phyloP scores from a whole-genome alignment of 2,329 filamentous ascomycete species.

The Tolypocladium ophioglossoides region DNA sequence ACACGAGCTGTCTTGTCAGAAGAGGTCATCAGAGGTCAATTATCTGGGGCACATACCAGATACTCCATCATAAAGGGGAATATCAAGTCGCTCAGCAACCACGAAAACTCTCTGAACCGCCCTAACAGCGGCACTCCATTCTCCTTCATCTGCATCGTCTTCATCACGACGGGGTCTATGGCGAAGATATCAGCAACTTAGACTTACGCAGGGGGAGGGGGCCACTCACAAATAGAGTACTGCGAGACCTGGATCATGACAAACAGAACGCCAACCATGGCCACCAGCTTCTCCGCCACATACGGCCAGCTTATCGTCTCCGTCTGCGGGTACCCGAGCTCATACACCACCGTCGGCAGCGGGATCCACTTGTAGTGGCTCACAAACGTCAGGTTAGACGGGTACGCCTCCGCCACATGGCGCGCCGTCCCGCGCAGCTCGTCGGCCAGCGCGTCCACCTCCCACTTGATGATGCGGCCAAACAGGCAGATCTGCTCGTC shows the following conservation, averaged over 20 bases:
- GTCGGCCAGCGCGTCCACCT: conserved; percentile 52
- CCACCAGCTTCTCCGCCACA: conserved; percentile 59
- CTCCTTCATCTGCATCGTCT: conserved; percentile 58
- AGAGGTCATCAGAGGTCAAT: neutral
- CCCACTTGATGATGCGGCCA: conserved; percentile 53
- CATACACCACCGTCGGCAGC: conserved; percentile 68
- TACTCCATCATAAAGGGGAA: conserved; percentile 76
- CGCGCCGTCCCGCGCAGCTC: conserved; percentile 56
- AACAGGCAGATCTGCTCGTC: conserved; percentile 53
- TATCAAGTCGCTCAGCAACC: conserved; percentile 63
- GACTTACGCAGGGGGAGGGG: neutral
- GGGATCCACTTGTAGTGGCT: conserved; percentile 66
- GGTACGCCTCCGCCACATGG: conserved; percentile 43
- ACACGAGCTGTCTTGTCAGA: conserved; percentile 38
- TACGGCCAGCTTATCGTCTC: conserved; percentile 64
- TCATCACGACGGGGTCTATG: conserved; percentile 55
- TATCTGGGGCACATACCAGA: conserved; percentile 27
- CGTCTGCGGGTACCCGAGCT: conserved; percentile 63
- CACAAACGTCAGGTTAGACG: conserved; percentile 52
- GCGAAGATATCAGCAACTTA: conserved; percentile 3
- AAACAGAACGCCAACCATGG: conserved; percentile 62
- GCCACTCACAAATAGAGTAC: conserved; percentile 50
- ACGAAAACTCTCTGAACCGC: conserved; percentile 59
- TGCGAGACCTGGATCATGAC: conserved; percentile 74
- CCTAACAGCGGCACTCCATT: conserved; percentile 47